Evolutionary conservation across 768 basidiomycete genomes (phyloP).

Genomic region (Vishniacozyma victoriae): DNA sequence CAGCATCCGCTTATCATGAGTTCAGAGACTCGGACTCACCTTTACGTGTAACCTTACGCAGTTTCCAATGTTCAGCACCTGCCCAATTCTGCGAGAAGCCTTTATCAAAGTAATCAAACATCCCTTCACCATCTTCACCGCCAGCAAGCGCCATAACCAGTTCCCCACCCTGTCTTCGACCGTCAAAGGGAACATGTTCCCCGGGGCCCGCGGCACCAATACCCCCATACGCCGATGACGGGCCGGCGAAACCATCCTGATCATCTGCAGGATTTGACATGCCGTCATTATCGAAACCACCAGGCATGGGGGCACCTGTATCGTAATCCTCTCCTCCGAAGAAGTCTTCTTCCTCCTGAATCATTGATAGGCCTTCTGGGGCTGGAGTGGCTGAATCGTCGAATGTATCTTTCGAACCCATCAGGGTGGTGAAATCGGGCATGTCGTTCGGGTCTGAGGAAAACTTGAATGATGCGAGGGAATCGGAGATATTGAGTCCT

Average conservation of each 20-base stretch:
- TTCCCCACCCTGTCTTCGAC: conserved; percentile 62
- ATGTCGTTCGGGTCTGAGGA: conserved; percentile 57
- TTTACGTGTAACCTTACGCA: conserved; percentile 71
- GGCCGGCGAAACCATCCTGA: conserved; percentile 48
- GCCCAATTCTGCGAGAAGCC: conserved; percentile 88
- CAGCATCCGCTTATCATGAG: too few species aligned
- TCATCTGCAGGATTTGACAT: conserved; percentile 48
- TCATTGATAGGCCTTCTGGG: conserved; percentile 1
- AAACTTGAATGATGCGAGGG: conserved; percentile 76
- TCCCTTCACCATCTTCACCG: conserved; percentile 55
- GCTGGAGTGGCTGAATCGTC: conserved; percentile 14
- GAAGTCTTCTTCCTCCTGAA: conserved; percentile 37
- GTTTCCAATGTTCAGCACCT: conserved; percentile 97
- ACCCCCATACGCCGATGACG: conserved; percentile 42
- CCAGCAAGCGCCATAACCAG: conserved; percentile 80
- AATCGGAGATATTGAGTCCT: conserved; percentile 69
- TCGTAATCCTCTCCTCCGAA: conserved; percentile 43
- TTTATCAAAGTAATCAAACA: conserved; percentile 86
- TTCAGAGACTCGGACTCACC: conserved; percentile 59
- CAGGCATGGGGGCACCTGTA: conserved; percentile 17
- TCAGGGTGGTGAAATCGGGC: conserved; percentile 54
- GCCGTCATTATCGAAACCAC: conserved; percentile 38
- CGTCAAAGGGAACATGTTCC: conserved; percentile 68
- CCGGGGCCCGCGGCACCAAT: conserved; percentile 46
- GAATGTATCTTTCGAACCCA: conserved; percentile 27